Evolutionary conservation across 345 rosid genomes (phyloP).

Genomic region (Populus deltoides): DNA sequence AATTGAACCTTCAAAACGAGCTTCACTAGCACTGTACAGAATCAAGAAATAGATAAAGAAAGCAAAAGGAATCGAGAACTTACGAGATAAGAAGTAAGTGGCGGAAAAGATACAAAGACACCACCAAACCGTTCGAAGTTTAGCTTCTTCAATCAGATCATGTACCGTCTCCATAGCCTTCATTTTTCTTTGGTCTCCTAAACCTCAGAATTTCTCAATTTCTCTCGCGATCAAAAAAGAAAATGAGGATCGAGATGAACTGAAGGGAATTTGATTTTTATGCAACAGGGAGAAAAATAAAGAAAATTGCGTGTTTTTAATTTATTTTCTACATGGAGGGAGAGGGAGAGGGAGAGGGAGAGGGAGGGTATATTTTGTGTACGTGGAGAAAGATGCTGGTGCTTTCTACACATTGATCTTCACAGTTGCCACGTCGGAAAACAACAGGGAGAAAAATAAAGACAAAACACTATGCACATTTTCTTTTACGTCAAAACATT

Average conservation of each 20-base stretch:
- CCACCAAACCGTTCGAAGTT: conserved; percentile 87
- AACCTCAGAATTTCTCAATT: conserved; percentile 2
- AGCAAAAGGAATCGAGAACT: conserved; percentile 20
- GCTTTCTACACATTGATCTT: background rate
- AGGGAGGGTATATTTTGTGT: too few species aligned
- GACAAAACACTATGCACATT: too few species aligned
- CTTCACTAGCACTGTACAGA: background rate
- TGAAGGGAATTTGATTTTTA: background rate
- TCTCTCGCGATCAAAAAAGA: background rate
- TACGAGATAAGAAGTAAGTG: conserved; percentile 86
- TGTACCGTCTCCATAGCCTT: conserved; percentile 80
- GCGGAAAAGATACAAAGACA: conserved; percentile 63
- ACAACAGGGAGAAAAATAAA: background rate
- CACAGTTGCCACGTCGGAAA: background rate
- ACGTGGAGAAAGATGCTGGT: background rate
- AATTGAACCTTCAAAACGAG: background rate
- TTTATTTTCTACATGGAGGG: too few species aligned
- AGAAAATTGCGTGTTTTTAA: too few species aligned
- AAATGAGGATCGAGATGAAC: background rate
- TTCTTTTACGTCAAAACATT: too few species aligned
- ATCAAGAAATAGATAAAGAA: background rate
- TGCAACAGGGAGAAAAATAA: background rate
- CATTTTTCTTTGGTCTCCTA: conserved; percentile 25
- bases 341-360: too few species aligned
- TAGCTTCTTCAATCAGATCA: conserved; percentile 96